Conservation (phyloP, 1,284 basidiomycete species). For the Fomes fomentarius region DNA sequence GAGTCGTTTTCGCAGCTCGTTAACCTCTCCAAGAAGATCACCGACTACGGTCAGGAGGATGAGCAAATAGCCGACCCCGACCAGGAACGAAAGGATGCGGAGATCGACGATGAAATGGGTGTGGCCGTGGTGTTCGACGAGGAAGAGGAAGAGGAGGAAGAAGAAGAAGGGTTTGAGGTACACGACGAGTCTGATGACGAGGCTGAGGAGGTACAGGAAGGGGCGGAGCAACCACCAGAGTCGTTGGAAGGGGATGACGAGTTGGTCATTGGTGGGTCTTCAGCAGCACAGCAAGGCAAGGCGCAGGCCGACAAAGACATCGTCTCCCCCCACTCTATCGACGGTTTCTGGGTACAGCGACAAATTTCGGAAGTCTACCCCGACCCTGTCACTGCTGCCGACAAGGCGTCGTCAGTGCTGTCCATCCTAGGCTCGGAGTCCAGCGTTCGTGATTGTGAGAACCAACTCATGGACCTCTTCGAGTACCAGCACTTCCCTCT, state of each 20-base stretch:
- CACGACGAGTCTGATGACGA: conserved; percentile 80
- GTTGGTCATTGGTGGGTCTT: conserved; percentile 73
- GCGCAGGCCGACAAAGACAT: conserved; percentile 74
- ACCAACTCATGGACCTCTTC: conserved; percentile 96
- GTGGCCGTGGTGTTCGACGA: conserved; percentile 98
- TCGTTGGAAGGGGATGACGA: conserved; percentile 60
- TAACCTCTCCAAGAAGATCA: conserved; percentile 92
- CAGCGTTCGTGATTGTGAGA: conserved; percentile 93
- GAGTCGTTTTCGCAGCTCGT: conserved; percentile 89
- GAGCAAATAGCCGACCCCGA: conserved; percentile 77
- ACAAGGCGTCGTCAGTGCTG: conserved; percentile 88
- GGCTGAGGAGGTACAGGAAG: conserved; percentile 64
- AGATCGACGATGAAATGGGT: conserved; percentile 91
- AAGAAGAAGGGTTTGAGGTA: conserved; percentile 84
- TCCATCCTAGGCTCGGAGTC: conserved; percentile 90
- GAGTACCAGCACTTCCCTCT: conserved; percentile 94
- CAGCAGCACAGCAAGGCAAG: conserved; percentile 46
- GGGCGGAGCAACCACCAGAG: conserved; percentile 44
- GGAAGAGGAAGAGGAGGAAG: conserved; percentile 90
- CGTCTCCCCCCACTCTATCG: conserved; percentile 89
- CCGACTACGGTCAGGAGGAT: conserved; percentile 92
- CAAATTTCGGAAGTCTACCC: conserved; percentile 90
- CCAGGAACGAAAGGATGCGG: conserved; percentile 75
- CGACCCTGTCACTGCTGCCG: conserved; percentile 92
- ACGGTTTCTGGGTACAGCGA: conserved; percentile 98